Conservation (phyloP, 2,329 filamentous ascomycete genomes). For the Talaromyces marneffei region DNA sequence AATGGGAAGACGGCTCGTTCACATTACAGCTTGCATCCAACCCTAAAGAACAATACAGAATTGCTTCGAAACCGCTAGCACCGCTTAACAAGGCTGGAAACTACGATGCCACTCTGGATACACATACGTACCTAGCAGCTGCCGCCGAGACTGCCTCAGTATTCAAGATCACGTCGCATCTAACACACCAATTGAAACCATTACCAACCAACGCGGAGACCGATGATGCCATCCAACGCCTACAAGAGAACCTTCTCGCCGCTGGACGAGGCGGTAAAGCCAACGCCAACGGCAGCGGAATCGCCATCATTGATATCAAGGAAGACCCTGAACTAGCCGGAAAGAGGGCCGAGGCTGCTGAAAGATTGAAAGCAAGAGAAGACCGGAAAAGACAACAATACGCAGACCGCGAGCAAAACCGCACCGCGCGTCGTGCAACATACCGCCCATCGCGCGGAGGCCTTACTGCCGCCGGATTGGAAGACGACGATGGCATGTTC, state of each 20-base stretch:
- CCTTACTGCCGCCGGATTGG: conserved; percentile 52
- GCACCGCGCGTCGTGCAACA: conserved; percentile 46
- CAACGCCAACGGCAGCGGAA: conserved; percentile 43
- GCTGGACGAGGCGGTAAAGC: conserved; percentile 49
- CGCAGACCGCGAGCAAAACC: conserved; percentile 50
- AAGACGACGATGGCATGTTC: conserved; percentile 50
- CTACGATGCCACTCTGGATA: conserved; percentile 53
- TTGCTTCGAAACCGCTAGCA: conserved; percentile 53
- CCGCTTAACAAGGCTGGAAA: conserved; percentile 49
- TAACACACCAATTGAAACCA: conserved; percentile 56
- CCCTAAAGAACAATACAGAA: conserved; percentile 55
- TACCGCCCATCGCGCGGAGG: conserved; percentile 44
- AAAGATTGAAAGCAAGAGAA: conserved; percentile 52
- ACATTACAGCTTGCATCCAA: conserved; percentile 61
- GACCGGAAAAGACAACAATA: conserved; percentile 52
- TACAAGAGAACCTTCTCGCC: conserved; percentile 57
- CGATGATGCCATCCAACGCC: conserved; percentile 55
- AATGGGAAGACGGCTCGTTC: conserved; percentile 62
- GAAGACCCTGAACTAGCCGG: conserved; percentile 59
- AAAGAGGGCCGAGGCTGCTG: conserved; percentile 54
- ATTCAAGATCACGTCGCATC: conserved; percentile 57
- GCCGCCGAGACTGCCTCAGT: conserved; percentile 53
- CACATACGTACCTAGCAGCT: conserved; percentile 59
- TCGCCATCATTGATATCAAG: conserved; percentile 53
- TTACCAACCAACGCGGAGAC: conserved; percentile 51